A percentile compares a stretch with the other conserved stretches of the same genome.
Evolutionary conservation across 2,329 filamentous ascomycete genomes (phyloP).

Genomic region (Rhexocercosporidium sp.): DNA sequence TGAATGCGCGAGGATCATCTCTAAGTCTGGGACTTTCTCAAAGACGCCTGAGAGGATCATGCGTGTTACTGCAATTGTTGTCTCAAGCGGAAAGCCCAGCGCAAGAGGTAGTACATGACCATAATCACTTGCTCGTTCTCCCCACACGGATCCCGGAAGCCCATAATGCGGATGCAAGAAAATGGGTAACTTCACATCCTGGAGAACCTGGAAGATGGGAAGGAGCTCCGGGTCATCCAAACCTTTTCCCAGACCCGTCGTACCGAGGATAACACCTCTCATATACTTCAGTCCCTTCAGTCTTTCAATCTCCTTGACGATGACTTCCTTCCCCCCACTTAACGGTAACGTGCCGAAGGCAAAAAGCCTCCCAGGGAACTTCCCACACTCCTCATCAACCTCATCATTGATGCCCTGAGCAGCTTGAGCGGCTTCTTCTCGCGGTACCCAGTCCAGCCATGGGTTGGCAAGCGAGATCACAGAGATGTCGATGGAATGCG

Average conservation of each 20-base stretch:
- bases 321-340: slow-evolving; percentile 65
- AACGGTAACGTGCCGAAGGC: slow-evolving; percentile 85
- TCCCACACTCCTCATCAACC: slow-evolving; percentile 72
- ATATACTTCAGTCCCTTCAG: slow-evolving; percentile 68
- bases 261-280: slow-evolving; percentile 88
- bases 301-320: slow-evolving; percentile 69
- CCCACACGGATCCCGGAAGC: slow-evolving; percentile 80
- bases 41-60: slow-evolving; percentile 91
- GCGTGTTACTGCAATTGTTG: slow-evolving; percentile 84
- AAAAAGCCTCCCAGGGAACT: slow-evolving; percentile 71
- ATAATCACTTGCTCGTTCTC: slow-evolving; percentile 72
- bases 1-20: slow-evolving; percentile 83
- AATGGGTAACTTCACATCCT: slow-evolving; percentile 67
- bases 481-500: slow-evolving; percentile 79
- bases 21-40: slow-evolving; percentile 71
- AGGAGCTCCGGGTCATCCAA: slow-evolving; percentile 79
- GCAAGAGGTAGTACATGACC: slow-evolving; percentile 88
- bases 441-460: slow-evolving; percentile 84
- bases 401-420: slow-evolving; percentile 78
- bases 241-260: slow-evolving; percentile 77
- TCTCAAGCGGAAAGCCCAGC: slow-evolving; percentile 89
- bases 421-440: slow-evolving; percentile 64
- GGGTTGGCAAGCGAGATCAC: slow-evolving; percentile 91
- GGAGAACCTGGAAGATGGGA: slow-evolving; percentile 73
- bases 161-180: slow-evolving; percentile 96